These are phyloP conservation scores for Boletus eberwhitei DNA, from an alignment of 768 basidiomycete genomes.

Conservation along the genomic window DNA sequence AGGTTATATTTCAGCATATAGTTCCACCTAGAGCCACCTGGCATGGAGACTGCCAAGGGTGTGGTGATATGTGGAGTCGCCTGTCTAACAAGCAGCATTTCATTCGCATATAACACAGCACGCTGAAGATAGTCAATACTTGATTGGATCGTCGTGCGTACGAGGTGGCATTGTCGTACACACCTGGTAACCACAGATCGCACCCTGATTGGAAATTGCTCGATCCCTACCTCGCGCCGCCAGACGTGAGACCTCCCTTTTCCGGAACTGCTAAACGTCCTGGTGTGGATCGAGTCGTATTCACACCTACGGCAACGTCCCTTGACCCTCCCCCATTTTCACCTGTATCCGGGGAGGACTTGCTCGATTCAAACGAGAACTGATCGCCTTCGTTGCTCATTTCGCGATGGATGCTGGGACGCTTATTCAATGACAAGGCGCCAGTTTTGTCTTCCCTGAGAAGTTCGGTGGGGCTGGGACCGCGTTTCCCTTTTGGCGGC, in stretches of 20 bases:
- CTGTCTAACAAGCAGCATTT: not conserved
- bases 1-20: conserved; percentile 3
- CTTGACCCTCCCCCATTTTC: conserved; percentile 9
- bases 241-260: conserved; percentile 2
- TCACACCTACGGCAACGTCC: not conserved
- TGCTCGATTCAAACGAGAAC: conserved; percentile 12
- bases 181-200: conserved; percentile 15
- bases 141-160: conserved; percentile 8
- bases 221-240: conserved; percentile 14
- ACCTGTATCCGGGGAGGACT: conserved; percentile 2
- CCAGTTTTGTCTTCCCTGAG: conserved; percentile 58
- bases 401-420: conserved; percentile 62
- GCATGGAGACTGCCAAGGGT: not conserved
- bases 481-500: conserved; percentile 55
- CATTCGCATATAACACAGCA: conserved; percentile 7
- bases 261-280: conserved; percentile 8
- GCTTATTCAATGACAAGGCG: conserved; percentile 54
- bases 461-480: conserved; percentile 70
- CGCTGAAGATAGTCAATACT: not conserved
- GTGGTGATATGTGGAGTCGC: not conserved
- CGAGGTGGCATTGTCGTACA: not conserved
- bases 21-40: not conserved
- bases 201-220: conserved; percentile 1
- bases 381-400: conserved; percentile 7
- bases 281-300: not conserved